These are phyloP conservation scores for Fomitopsis pulvina DNA, from an alignment of 768 basidiomycete genomes.

Conservation along the genomic window DNA sequence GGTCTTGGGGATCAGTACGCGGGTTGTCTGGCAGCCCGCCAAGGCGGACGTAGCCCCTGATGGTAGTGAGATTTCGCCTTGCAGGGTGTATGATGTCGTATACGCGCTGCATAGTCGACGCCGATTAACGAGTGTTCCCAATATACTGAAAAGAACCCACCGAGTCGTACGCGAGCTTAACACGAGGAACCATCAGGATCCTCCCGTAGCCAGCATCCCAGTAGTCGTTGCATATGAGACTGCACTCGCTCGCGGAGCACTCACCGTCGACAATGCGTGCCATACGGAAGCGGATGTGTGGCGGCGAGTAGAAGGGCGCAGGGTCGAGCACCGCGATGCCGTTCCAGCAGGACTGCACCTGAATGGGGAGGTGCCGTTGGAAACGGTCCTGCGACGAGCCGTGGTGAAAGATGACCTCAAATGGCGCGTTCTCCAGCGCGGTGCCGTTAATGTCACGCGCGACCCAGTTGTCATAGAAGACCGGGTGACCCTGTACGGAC, in stretches of 20 bases:
- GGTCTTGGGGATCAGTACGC: slow-evolving; percentile 92
- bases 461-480: slow-evolving; percentile 99
- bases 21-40: slow-evolving; percentile 97
- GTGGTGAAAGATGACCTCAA: slow-evolving; percentile 92
- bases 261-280: slow-evolving; percentile 82
- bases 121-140: background rate
- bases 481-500: slow-evolving; percentile 57
- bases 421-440: slow-evolving; percentile 95
- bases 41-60: slow-evolving; percentile 88
- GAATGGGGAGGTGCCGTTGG: slow-evolving; percentile 87
- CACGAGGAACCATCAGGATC: slow-evolving; percentile 96
- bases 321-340: slow-evolving; percentile 95
- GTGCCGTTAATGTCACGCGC: slow-evolving; percentile 98
- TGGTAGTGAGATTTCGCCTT: slow-evolving; percentile 89
- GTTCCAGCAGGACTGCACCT: slow-evolving; percentile 99
- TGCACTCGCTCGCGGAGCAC: slow-evolving; percentile 94
- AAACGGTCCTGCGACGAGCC: slow-evolving; percentile 69
- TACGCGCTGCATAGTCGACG: slow-evolving; percentile 54
- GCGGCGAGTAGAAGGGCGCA: slow-evolving; percentile 88
- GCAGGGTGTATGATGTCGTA: slow-evolving; percentile 91
- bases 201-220: slow-evolving; percentile 95
- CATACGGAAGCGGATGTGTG: slow-evolving; percentile 94
- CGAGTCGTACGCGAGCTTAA: slow-evolving; percentile 92
- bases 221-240: slow-evolving; percentile 97
- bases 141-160: slow-evolving; percentile 32